A percentile compares a stretch with the other conserved stretches of the same genome.
phyloP scores from a whole-genome alignment of 306 rosid species.

The Hippophae gyantsensis region DNA sequence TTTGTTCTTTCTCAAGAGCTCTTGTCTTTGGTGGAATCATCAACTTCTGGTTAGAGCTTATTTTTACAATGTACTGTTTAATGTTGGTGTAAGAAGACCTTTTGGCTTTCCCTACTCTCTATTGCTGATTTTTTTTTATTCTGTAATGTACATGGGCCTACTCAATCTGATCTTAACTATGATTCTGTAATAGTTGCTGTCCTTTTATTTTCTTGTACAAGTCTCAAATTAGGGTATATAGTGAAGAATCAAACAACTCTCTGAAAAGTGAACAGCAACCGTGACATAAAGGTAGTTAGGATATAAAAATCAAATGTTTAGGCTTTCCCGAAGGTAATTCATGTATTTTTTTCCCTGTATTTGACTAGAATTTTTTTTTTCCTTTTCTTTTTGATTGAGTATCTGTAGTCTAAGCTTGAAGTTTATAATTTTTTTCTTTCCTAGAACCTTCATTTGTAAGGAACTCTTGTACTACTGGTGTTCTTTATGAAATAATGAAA shows the following conservation, averaged over 20 bases:
- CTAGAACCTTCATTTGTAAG: too few species aligned
- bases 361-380: too few species aligned
- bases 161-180: constrained; percentile 13
- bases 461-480: too few species aligned
- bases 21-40: constrained; percentile 15
- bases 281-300: constrained; percentile 53
- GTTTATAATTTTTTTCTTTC: too few species aligned
- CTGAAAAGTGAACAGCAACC: constrained; percentile 45
- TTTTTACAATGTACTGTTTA: constrained; percentile 30
- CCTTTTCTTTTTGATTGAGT: too few species aligned
- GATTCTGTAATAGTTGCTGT: constrained; percentile 30
- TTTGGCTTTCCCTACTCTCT: constrained; percentile 27
- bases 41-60: constrained; percentile 24
- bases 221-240: constrained; percentile 37
- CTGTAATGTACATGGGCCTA: constrained; percentile 21
- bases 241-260: constrained; percentile 40
- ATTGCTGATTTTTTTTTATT: constrained; percentile 28
- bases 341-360: too few species aligned
- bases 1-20: constrained; percentile 21
- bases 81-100: constrained; percentile 30
- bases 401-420: too few species aligned
- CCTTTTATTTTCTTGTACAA: constrained; percentile 34
- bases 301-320: constrained; percentile 30
- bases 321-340: neutral
- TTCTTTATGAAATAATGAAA: too few species aligned